Base-by-base conservation (phyloP, 345 rosid genomes). In the Cochlearia excelsa region DNA sequence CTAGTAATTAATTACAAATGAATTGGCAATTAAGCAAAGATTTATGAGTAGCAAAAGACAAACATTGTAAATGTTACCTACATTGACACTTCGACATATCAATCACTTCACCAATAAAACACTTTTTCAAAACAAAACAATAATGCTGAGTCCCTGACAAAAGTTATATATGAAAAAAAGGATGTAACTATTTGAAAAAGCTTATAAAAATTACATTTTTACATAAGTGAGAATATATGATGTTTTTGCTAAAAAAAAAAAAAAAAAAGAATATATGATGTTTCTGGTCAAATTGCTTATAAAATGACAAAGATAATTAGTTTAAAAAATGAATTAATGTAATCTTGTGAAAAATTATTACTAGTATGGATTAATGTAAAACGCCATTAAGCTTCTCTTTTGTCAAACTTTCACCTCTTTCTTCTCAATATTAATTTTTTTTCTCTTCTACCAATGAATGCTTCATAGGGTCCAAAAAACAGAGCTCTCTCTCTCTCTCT, bases 71-170 rank as follows among this genome's bases (percentile, higher is more conserved):
- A 61, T 47, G 67, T 54, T 40, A 41, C 51, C 63, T 27, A 47
- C 57, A 69, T 61, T 69, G 73, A 69, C 68, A 69, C 49, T 16
- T 69, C 54, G 67, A 69, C 68, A 47, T 0, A 55, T 54, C 68
- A 62, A 48, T 48, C 51, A 61, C 26, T 49, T 50, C 46, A 54
- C 57, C 44, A 47, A 27, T 48, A 61, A 11, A 41, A 40, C 48
- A 47, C 63, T 47, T 37, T 69, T 61, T 55, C 51, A 33, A 52
- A 48, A 49, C 28, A 68, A 54, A 53, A 30, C 66, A 68, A 59
- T 40, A 54, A 46, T 16, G 23, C 23, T 16, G 23, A 16, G 23
- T 16, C 29, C 61, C 55, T 68, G 67, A 68, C 66, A 39, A 39
- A 68, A 61, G 8, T 27, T 35, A 34, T 57, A 30, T 23, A 16